These are phyloP conservation scores for Syncephalastrum sp. DNA, from an alignment of 371 early-diverging fungal species.

Conservation along the genomic window DNA sequence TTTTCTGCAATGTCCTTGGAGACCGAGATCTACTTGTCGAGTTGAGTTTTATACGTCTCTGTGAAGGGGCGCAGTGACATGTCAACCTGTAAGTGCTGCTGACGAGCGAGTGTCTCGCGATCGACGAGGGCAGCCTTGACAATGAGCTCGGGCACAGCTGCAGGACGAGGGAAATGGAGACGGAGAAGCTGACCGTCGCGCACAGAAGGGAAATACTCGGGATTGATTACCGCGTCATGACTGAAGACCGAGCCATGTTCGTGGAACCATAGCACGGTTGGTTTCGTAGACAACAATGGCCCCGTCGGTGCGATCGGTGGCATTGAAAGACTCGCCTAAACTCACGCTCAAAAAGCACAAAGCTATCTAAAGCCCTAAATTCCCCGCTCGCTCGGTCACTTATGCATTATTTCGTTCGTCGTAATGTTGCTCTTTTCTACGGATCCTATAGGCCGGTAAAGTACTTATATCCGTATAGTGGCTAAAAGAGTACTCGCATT, in stretches of 20 bases:
- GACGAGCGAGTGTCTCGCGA: slow-evolving; percentile 47
- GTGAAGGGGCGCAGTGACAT: not conserved
- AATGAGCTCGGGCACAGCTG: slow-evolving; percentile 30
- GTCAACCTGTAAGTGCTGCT: slow-evolving; percentile 59
- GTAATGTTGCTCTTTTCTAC: no score
- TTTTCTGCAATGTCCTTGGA: slow-evolving; percentile 44
- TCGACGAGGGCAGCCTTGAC: slow-evolving; percentile 53
- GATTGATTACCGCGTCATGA: slow-evolving; percentile 82
- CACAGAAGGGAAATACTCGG: slow-evolving; percentile 75
- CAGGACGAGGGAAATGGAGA: slow-evolving; percentile 30
- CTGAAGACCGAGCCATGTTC: slow-evolving; percentile 39
- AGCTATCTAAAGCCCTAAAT: no score
- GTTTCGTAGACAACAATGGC: slow-evolving; percentile 34
- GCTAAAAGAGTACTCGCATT: no score
- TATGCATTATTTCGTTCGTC: no score
- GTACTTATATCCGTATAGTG: no score
- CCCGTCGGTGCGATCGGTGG: slow-evolving; percentile 2
- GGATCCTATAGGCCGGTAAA: no score
- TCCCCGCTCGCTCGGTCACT: no score
- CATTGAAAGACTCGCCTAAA: no score
- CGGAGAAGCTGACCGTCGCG: slow-evolving; percentile 76
- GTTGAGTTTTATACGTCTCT: not conserved
- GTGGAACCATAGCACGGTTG: slow-evolving; percentile 46
- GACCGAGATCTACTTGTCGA: slow-evolving; percentile 30
- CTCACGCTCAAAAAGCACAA: no score